A percentile compares a stretch with the other conserved stretches of the same genome.
These are phyloP conservation scores for Solanum sparsipilum DNA, from an alignment of 257 asterid genomes.

Conservation along the genomic window DNA sequence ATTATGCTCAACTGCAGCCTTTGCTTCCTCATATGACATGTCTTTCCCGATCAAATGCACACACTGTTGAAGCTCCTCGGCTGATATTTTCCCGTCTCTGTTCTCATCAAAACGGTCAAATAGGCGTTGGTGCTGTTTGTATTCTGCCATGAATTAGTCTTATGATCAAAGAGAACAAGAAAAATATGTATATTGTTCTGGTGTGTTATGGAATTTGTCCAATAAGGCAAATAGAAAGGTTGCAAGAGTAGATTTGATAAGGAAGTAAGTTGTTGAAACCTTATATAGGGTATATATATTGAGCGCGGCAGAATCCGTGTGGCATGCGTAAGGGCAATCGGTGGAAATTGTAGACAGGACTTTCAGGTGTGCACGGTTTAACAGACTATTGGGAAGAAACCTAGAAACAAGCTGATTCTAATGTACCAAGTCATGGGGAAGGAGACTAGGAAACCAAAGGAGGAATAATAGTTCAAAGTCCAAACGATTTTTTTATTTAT, in stretches of 20 bases:
- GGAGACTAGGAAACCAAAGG: background rate
- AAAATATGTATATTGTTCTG: background rate
- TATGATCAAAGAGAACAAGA: background rate
- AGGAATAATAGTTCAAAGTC: background rate
- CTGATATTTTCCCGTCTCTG: conserved; percentile 25
- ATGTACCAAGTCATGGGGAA: background rate
- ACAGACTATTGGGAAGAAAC: background rate
- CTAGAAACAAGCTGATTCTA: background rate
- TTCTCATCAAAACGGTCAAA: conserved; percentile 23
- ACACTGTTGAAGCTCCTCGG: conserved; percentile 18
- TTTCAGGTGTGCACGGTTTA: background rate
- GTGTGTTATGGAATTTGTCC: background rate
- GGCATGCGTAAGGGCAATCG: background rate
- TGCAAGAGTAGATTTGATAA: background rate
- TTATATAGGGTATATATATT: background rate
- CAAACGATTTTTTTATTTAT: background rate
- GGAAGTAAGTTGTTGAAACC: background rate
- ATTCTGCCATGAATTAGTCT: conserved; percentile 7
- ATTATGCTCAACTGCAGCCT: conserved; percentile 23
- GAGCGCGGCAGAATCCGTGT: background rate
- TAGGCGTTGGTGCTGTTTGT: conserved; percentile 11
- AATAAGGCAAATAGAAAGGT: background rate
- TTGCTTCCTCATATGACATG: conserved; percentile 32
- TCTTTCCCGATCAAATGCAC: background rate
- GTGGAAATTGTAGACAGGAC: background rate